A percentile compares a stretch with the other conserved stretches of the same genome.
Evolutionary conservation across 352 stramenopile species (phyloP).

Genomic region (Phytophthora syringae): DNA sequence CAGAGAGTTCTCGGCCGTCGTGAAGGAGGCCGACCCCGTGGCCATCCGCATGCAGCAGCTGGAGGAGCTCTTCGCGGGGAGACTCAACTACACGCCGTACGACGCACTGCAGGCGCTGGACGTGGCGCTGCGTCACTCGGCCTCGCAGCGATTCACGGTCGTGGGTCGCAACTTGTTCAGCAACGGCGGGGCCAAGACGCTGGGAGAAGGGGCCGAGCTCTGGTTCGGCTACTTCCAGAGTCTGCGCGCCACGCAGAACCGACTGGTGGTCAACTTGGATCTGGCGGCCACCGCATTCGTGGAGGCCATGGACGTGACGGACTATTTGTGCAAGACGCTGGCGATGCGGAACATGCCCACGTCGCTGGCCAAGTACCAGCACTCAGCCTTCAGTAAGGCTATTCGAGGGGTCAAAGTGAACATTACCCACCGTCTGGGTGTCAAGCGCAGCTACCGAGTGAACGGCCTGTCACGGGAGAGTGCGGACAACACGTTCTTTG

Average conservation of each 20-base stretch:
- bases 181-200: constrained; percentile 52
- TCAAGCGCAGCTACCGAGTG: constrained; percentile 66
- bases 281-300: constrained; percentile 77
- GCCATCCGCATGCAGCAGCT: constrained; percentile 74
- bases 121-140: constrained; percentile 67
- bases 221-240: constrained; percentile 85
- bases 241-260: constrained; percentile 66
- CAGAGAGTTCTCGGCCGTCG: constrained; percentile 50
- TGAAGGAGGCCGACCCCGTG: constrained; percentile 64
- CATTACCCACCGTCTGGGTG: constrained; percentile 65
- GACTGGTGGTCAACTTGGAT: constrained; percentile 75
- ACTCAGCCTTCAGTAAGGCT: constrained; percentile 57
- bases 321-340: constrained; percentile 52
- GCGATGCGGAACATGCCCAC: constrained; percentile 35
- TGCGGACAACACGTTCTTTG: constrained; percentile 59
- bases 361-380: constrained; percentile 48
- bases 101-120: constrained; percentile 78
- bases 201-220: constrained; percentile 62
- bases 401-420: constrained; percentile 70
- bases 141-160: constrained; percentile 53
- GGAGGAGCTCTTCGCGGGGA: constrained; percentile 53
- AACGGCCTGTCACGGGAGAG: constrained; percentile 63
- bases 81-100: constrained; percentile 78
- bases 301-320: constrained; percentile 58
- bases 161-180: constrained; percentile 71